phyloP scores from a whole-genome alignment of 148 eudicot species.

The Nepenthes mirabilis region DNA sequence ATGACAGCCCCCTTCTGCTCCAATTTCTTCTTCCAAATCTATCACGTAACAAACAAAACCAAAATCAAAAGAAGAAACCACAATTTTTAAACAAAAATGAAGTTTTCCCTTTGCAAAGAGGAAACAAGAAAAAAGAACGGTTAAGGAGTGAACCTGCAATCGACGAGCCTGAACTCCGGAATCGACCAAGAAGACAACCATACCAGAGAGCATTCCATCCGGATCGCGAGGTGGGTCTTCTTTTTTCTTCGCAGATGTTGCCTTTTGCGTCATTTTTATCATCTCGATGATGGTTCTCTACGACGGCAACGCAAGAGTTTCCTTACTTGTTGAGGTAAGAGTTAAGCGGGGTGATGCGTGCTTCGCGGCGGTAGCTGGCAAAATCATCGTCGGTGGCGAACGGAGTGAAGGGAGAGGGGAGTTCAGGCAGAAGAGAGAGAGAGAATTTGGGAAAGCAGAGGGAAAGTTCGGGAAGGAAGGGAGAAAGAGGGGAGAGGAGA shows the following conservation, averaged over 20 bases:
- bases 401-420: no score
- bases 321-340: no score
- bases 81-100: not conserved
- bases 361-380: no score
- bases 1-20: slow-evolving; percentile 78
- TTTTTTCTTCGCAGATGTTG: not conserved
- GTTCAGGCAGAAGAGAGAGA: no score
- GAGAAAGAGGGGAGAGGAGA: no score
- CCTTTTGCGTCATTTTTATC: slow-evolving; percentile 35
- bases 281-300: not conserved
- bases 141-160: slow-evolving; percentile 37
- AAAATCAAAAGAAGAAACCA: not conserved
- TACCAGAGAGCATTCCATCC: slow-evolving; percentile 69
- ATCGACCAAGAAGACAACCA: slow-evolving; percentile 49
- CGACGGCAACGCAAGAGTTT: not conserved
- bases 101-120: not conserved
- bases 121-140: no score
- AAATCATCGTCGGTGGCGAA: no score
- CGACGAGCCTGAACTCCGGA: slow-evolving; percentile 56
- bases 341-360: no score
- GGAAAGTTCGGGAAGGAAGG: no score
- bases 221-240: slow-evolving; percentile 26
- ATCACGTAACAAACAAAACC: not conserved
- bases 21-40: slow-evolving; percentile 88
- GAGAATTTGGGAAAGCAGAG: no score